Percentiles rank a stretch among this genome's conserved stretches.
Conservation (phyloP, 1,284 basidiomycete species). For the Cutaneotrichosporon sp. region DNA sequence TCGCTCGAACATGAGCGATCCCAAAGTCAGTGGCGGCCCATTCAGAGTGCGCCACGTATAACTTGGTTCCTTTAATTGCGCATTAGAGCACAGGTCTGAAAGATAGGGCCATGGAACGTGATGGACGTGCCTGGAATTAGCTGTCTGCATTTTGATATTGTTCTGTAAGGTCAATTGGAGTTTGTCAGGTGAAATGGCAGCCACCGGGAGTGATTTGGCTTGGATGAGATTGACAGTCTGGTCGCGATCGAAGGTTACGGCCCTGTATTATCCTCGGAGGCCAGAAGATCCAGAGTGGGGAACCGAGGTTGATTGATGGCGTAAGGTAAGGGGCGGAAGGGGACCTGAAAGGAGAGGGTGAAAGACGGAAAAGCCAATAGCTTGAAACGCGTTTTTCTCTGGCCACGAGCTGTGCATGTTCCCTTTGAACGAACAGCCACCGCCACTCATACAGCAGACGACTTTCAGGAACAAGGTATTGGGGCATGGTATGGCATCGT, state of each 20-base stretch:
- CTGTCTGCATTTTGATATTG: background rate
- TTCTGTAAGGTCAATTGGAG: background rate
- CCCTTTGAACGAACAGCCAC: background rate
- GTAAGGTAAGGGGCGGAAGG: background rate
- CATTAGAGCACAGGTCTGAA: too few relatives aligned
- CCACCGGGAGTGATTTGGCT: background rate
- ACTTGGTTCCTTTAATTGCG: background rate
- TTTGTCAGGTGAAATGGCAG: background rate
- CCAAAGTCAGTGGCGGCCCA: background rate
- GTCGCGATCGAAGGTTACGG: background rate
- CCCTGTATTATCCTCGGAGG: background rate
- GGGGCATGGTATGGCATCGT: background rate
- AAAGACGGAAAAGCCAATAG: background rate
- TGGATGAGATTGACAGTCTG: background rate
- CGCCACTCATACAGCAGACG: background rate
- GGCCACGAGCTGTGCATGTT: background rate
- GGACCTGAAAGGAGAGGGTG: background rate
- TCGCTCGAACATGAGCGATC: background rate
- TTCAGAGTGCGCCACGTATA: too few relatives aligned
- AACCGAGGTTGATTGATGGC: background rate
- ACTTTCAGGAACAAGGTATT: background rate
- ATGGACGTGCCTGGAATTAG: background rate
- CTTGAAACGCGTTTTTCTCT: constrained; percentile 1
- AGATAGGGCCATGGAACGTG: background rate
- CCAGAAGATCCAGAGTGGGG: background rate